These are phyloP conservation scores for Candida berthetii DNA, from an alignment of 805 yeast species.

Conservation along the genomic window DNA sequence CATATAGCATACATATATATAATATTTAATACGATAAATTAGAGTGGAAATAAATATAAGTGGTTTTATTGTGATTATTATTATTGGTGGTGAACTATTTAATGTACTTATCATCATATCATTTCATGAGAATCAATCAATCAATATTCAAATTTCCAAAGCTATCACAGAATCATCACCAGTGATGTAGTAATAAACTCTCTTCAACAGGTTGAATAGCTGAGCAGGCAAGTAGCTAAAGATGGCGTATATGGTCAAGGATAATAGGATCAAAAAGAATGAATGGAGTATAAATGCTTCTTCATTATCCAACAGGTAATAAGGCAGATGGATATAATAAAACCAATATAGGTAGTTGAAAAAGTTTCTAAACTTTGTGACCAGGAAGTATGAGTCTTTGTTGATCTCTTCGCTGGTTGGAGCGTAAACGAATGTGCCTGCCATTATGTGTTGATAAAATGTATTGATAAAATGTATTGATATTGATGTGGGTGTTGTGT, in stretches of 20 bases:
- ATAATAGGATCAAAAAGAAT: constrained; percentile 28
- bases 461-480: not conserved
- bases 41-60: too few relatives aligned
- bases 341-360: constrained; percentile 33
- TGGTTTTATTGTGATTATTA: too few relatives aligned
- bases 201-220: constrained; percentile 15
- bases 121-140: too few relatives aligned
- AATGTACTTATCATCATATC: too few relatives aligned
- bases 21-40: not conserved
- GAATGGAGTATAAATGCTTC: constrained; percentile 34
- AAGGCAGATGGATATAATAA: constrained; percentile 38
- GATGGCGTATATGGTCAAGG: constrained; percentile 32
- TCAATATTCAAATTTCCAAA: not conserved
- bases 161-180: constrained; percentile 21
- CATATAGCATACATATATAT: not conserved
- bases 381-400: constrained; percentile 15
- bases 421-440: constrained; percentile 21
- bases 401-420: constrained; percentile 22
- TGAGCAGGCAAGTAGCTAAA: constrained; percentile 23
- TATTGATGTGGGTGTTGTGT: not conserved
- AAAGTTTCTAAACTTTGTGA: constrained; percentile 21
- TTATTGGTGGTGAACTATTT: too few relatives aligned
- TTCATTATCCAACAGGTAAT: constrained; percentile 33
- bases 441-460: not conserved
- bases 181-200: constrained; percentile 25